These are phyloP conservation scores for Geranium brycei DNA, from an alignment of 345 rosid species.

Conservation along the genomic window DNA sequence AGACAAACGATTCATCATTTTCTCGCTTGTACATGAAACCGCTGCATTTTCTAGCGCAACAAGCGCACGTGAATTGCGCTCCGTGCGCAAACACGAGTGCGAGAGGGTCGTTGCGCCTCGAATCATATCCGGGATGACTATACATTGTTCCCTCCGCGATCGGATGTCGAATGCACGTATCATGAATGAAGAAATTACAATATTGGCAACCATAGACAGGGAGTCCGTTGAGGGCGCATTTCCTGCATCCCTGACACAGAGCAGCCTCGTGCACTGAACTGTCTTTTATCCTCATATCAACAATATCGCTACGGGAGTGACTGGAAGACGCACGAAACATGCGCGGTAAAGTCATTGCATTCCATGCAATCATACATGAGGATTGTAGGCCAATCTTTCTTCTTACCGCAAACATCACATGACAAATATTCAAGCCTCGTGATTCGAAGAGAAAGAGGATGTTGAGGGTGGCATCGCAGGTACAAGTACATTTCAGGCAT, in stretches of 20 bases:
- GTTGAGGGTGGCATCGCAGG: neutral
- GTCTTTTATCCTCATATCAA: too few species aligned
- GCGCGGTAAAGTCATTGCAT: neutral
- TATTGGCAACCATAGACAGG: neutral
- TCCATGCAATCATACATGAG: neutral
- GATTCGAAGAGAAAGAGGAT: neutral
- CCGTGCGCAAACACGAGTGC: neutral
- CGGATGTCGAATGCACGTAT: neutral
- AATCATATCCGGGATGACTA: neutral
- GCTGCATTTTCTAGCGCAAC: neutral
- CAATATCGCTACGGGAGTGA: neutral
- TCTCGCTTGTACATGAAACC: neutral
- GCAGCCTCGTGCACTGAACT: neutral
- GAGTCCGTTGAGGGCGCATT: neutral
- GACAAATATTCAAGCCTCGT: neutral
- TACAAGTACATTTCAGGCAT: neutral
- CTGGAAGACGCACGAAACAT: neutral
- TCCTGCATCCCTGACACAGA: neutral
- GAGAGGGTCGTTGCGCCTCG: neutral
- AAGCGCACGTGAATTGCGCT: neutral
- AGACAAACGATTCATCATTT: too few species aligned
- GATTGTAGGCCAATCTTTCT: neutral
- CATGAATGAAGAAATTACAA: neutral
- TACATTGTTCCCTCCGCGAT: neutral
- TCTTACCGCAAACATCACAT: neutral